Percentiles rank a stretch among this genome's conserved stretches.
phyloP scores from a whole-genome alignment of 331 rosid genomes.

The Quercus lobata region DNA sequence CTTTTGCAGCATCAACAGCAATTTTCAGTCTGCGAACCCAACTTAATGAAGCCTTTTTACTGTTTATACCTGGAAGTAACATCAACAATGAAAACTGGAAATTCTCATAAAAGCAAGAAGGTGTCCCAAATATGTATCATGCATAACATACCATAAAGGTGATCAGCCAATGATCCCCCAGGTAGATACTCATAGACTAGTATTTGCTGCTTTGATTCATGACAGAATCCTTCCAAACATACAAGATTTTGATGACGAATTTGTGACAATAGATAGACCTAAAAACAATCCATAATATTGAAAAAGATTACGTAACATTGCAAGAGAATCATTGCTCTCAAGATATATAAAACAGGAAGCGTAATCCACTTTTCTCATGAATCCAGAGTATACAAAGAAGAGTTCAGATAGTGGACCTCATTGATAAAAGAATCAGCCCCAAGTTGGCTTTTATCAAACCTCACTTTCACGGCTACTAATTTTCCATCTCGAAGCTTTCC shows the following conservation, averaged over 20 bases:
- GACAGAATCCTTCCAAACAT: constrained; percentile 83
- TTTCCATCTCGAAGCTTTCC: constrained; percentile 77
- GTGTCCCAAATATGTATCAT: neutral
- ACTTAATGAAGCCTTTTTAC: constrained; percentile 54
- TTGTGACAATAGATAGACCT: constrained; percentile 77
- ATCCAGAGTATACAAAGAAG: neutral
- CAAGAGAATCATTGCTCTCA: neutral
- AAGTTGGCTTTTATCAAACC: constrained; percentile 78
- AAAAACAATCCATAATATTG: neutral
- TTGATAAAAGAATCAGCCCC: constrained; percentile 89
- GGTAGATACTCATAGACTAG: constrained; percentile 89
- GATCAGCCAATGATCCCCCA: constrained; percentile 81
- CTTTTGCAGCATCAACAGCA: constrained; percentile 95
- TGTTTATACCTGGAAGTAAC: constrained; percentile 49
- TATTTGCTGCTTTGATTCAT: constrained; percentile 88
- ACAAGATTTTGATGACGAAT: constrained; percentile 88
- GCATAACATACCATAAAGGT: constrained; percentile 66
- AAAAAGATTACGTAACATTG: neutral
- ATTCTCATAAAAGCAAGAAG: neutral
- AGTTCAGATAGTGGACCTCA: constrained; percentile 46
- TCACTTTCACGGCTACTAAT: constrained; percentile 84
- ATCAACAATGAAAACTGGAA: neutral
- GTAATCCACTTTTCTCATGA: neutral
- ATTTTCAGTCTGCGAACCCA: constrained; percentile 95
- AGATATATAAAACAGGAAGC: neutral